Evolutionary conservation across 2,329 filamentous ascomycete genomes (phyloP), one percentile per base, ranked within the genome.

Genomic region (Phialocephala sp.): DNA sequence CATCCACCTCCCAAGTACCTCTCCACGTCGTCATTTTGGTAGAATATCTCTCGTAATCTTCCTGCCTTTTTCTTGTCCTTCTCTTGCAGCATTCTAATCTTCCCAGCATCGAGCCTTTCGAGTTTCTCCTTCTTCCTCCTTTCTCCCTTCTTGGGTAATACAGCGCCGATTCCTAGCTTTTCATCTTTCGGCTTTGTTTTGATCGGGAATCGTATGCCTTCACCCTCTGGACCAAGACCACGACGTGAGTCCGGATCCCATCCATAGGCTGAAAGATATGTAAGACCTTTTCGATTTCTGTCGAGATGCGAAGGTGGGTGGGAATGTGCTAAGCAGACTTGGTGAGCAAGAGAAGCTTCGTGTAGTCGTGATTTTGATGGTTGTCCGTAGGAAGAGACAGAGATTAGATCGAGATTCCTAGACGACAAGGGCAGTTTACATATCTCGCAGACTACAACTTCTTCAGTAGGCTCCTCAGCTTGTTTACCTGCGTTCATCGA

Each of bases 131-230:
- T 79, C 66, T 77, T 79, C 67, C 76, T 78, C 57, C 70, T 71
- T 41, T 71, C 72, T 54, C 72, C 72, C 63, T 76, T 70, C 64
- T 77, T 77, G 47, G 78, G 77, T 37, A 80, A 70, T 5, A 80
- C 76, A 50, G 83, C 82, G 0, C 93, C 93, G 32, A 97, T 77
- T 0, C 94, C 94, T 8, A 91, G 80, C 3, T 85, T 93, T 74
- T 94, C 87, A 52, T 89, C 85, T 78, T 97, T 97, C 62, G 85
- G 80, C 56, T 72, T 75, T 0, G 86, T 81, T 75, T 93, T 93
- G 68, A 97, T 82, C 0, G 94, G 94, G 69, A 88, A 89, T 47
- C 89, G 83, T 66, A 92, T 89, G 2, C 94, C 94, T 72, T 84
- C 79, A 0, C 91, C 89, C 1, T 80, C 79, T 11, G 85, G 85